phyloP scores from a whole-genome alignment of 2,329 filamentous ascomycete species.

The Calonectria naviculata region DNA sequence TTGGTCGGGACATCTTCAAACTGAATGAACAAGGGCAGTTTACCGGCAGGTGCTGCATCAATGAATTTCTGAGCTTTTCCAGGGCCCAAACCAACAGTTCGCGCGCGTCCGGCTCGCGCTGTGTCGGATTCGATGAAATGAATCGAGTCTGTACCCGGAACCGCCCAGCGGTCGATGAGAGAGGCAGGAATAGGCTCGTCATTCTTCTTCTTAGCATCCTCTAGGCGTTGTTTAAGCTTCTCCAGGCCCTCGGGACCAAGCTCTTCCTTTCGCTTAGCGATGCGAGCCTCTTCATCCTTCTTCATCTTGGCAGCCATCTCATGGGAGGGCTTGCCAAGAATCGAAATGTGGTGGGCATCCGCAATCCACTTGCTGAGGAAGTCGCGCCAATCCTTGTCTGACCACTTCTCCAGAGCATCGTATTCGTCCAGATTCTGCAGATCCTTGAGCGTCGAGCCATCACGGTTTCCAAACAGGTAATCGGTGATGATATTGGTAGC shows the following conservation, averaged over 20 bases:
- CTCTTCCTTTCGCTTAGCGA: slow-evolving; percentile 81
- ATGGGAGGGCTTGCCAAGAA: slow-evolving; percentile 87
- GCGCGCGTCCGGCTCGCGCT: slow-evolving; percentile 83
- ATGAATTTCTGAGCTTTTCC: slow-evolving; percentile 81
- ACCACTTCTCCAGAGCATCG: slow-evolving; percentile 81
- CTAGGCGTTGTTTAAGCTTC: slow-evolving; percentile 78
- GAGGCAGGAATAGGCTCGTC: slow-evolving; percentile 86
- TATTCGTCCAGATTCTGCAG: slow-evolving; percentile 68
- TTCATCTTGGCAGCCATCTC: slow-evolving; percentile 85
- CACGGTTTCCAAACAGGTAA: slow-evolving; percentile 87
- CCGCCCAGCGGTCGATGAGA: slow-evolving; percentile 82
- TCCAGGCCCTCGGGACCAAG: slow-evolving; percentile 87
- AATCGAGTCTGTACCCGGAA: slow-evolving; percentile 89
- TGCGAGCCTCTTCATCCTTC: slow-evolving; percentile 79
- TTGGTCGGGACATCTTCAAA: slow-evolving; percentile 95
- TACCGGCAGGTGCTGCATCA: slow-evolving; percentile 70
- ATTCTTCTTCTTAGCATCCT: slow-evolving; percentile 88
- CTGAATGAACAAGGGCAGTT: slow-evolving; percentile 90
- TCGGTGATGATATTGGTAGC: slow-evolving; percentile 89
- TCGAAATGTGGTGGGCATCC: slow-evolving; percentile 86
- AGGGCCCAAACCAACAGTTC: slow-evolving; percentile 72
- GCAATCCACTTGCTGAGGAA: slow-evolving; percentile 88
- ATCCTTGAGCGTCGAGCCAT: slow-evolving; percentile 79
- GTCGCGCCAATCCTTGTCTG: slow-evolving; percentile 82
- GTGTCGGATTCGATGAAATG: slow-evolving; percentile 93